These are phyloP conservation scores for Psilocybe cyanescens DNA, from an alignment of 768 basidiomycete genomes.

Conservation along the genomic window DNA sequence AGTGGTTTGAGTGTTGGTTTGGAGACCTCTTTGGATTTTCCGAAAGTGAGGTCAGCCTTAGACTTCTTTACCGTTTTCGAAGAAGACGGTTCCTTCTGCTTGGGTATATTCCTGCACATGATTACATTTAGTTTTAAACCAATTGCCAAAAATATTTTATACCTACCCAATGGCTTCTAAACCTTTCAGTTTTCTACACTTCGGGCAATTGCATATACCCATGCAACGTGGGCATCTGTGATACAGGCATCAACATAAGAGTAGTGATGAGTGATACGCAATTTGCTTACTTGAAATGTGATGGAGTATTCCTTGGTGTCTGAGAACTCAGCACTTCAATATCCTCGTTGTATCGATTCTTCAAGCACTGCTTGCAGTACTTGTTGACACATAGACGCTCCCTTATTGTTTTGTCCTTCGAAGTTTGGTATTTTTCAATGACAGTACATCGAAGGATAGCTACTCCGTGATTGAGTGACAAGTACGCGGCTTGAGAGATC, in stretches of 20 bases:
- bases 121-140: not conserved
- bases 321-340: conserved; percentile 41
- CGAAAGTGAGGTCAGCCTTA: conserved; percentile 7
- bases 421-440: conserved; percentile 21
- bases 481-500: not conserved
- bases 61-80: conserved; percentile 11
- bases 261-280: not conserved
- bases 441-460: conserved; percentile 39
- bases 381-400: conserved; percentile 55
- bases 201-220: conserved; percentile 67
- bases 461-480: not conserved
- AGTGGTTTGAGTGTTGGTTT: conserved; percentile 27
- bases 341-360: conserved; percentile 67
- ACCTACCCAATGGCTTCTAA: conserved; percentile 62
- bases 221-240: conserved; percentile 72
- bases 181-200: conserved; percentile 67
- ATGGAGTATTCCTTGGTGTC: conserved; percentile 35
- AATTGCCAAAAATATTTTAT: not conserved
- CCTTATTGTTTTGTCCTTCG: conserved; percentile 24
- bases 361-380: conserved; percentile 69
- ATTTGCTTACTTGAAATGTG: conserved; percentile 52
- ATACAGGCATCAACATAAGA: not conserved
- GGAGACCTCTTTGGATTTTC: conserved; percentile 1
- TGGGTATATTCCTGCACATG: conserved; percentile 13
- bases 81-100: conserved; percentile 10